A percentile compares a stretch with the other conserved stretches of the same genome.
phyloP scores from a whole-genome alignment of 331 rosid genomes.

The Erythrophleum ivorense region DNA sequence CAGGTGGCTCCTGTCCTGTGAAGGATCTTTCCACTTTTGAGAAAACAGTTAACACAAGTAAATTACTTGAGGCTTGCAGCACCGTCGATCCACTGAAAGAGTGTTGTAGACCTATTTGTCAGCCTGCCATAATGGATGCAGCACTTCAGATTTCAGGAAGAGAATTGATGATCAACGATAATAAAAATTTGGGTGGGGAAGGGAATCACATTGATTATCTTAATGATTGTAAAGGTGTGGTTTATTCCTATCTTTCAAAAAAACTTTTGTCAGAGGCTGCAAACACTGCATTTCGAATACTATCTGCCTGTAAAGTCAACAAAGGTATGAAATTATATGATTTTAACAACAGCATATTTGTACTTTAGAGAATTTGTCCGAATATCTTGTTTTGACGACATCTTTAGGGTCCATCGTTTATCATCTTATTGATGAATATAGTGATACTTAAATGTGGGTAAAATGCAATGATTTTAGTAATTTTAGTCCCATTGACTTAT shows the following conservation, averaged over 20 bases:
- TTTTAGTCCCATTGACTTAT: neutral
- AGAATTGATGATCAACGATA: conserved; percentile 56
- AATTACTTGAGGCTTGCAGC: conserved; percentile 84
- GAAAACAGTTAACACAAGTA: conserved; percentile 76
- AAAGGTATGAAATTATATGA: conserved; percentile 63
- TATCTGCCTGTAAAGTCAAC: conserved; percentile 96
- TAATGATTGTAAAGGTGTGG: conserved; percentile 92
- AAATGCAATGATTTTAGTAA: neutral
- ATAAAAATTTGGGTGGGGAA: conserved; percentile 61
- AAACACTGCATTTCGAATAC: conserved; percentile 76
- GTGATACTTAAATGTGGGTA: neutral
- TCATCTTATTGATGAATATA: conserved; percentile 17
- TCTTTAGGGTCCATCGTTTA: conserved; percentile 1
- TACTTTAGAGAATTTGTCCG: conserved; percentile 8
- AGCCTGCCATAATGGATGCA: conserved; percentile 92
- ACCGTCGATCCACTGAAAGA: conserved; percentile 93
- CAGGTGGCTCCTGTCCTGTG: conserved; percentile 96
- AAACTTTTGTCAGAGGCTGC: conserved; percentile 68
- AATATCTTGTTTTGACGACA: conserved; percentile 14
- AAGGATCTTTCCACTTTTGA: conserved; percentile 78
- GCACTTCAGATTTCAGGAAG: conserved; percentile 83
- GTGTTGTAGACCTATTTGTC: conserved; percentile 96
- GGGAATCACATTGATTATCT: conserved; percentile 66
- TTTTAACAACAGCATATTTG: conserved; percentile 29
- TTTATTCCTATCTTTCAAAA: conserved; percentile 84